Evolutionary conservation across 108 stramenopile species (phyloP).

Genomic region (Licmophora abbreviata): DNA sequence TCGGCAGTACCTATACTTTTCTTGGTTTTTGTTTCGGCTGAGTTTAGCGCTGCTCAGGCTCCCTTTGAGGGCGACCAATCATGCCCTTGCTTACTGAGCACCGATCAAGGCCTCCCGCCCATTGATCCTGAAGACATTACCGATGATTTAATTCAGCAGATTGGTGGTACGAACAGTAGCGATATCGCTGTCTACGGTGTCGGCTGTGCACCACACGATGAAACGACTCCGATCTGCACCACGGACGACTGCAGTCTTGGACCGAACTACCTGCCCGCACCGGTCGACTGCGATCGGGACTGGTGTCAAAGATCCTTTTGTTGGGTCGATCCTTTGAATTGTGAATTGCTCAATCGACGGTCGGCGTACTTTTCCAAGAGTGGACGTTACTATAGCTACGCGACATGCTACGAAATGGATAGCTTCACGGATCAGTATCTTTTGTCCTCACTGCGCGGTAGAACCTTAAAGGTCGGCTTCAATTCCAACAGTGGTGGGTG

Average conservation of each 20-base stretch:
- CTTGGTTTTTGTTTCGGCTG: no score
- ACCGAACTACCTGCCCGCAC: conserved; percentile 1
- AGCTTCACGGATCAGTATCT: conserved; percentile 7
- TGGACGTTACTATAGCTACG: conserved; percentile 14
- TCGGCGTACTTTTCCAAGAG: background rate
- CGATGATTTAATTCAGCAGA: no score
- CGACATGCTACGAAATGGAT: conserved; percentile 17
- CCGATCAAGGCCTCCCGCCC: no score
- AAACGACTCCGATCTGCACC: background rate
- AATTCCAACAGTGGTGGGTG: conserved; percentile 11
- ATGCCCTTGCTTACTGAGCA: no score
- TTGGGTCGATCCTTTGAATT: conserved; percentile 11
- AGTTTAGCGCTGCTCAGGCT: no score
- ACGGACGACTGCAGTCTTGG: background rate
- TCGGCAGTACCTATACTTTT: no score
- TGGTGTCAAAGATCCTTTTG: conserved; percentile 16
- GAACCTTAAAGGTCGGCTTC: conserved; percentile 2
- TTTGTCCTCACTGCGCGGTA: conserved; percentile 1
- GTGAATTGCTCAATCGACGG: conserved; percentile 3
- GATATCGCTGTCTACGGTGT: no score
- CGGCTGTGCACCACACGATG: background rate
- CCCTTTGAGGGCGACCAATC: no score
- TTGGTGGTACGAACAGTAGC: no score
- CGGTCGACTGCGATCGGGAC: conserved; percentile 6
- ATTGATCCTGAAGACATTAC: no score